phyloP scores from a whole-genome alignment of 2,329 filamentous ascomycete species.

The Talaromyces sp. region DNA sequence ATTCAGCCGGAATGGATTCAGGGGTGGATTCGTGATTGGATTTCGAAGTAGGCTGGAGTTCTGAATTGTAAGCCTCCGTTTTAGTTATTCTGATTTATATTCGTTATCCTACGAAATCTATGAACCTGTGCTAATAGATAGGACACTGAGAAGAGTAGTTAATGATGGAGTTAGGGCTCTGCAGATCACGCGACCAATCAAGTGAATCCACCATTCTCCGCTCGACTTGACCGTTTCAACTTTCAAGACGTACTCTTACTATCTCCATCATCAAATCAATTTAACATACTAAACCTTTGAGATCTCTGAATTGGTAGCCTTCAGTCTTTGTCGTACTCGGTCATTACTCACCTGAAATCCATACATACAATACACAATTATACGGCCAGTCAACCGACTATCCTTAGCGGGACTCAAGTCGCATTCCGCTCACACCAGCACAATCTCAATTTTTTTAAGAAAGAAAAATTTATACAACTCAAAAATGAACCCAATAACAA shows the following conservation, averaged over 20 bases:
- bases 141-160: too few species aligned
- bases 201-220: background rate
- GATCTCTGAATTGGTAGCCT: too few species aligned
- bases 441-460: too few species aligned
- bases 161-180: background rate
- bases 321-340: background rate
- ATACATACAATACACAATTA: background rate
- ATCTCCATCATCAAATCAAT: background rate
- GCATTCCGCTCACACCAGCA: too few species aligned
- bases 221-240: background rate
- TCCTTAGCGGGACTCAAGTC: too few species aligned
- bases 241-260: background rate
- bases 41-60: background rate
- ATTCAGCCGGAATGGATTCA: background rate
- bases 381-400: too few species aligned
- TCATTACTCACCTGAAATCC: background rate
- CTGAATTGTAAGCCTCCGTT: too few species aligned
- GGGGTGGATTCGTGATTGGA: background rate
- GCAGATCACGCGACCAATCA: background rate
- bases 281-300: too few species aligned
- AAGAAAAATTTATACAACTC: too few species aligned
- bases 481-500: conserved; percentile 7
- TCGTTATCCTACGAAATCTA: too few species aligned
- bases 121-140: too few species aligned
- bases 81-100: too few species aligned